Evolutionary conservation across 2,329 filamentous ascomycete species (phyloP), one percentile per base, ranked within the genome.

Genomic region (Tolypocladium album): DNA sequence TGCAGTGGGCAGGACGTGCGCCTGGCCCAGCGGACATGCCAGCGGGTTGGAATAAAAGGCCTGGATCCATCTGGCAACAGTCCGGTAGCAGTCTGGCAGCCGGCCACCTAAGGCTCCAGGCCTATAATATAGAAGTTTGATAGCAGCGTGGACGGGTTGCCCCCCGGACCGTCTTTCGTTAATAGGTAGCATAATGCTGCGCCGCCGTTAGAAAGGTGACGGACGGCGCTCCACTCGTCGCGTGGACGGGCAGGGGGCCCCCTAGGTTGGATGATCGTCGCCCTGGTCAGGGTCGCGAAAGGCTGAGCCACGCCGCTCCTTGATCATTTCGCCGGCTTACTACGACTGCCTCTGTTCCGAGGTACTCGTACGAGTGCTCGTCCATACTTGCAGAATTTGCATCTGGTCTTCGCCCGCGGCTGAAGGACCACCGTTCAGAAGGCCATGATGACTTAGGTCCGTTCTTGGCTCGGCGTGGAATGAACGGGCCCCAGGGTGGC

Each of bases 221-320:
- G 24, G 38, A 36, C 50, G 39, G 38, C 50, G 43, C 58, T 42
- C 58, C 58, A 59, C 58, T 22, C n/a, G 58, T 55, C 58, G 58
- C 58, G 58, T 59, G 58, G 47, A 34, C 58, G 50, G n/a, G 38
- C 58, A 36, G 58, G 50, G 47, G 22, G 45, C 38, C 2, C 17
- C 42, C 58, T 39, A 24, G 58, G 38, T n/a, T 34, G 39, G 50
- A 59, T 59, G 50, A 59, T 59, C 58, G 58, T 36, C 57, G 57
- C 24, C 36, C 34, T 3, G 43, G 47, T 42, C 58, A 52, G 39
- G 58, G 47, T 45, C 2, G 20, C 38, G 20, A 39, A 55, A 31
- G 58, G 55, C 22, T 34, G 50, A 55, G 36, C 39, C 50, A 47
- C 40, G 40, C 50, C n/a, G 50, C 50, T 59, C 58, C 58, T 55